Evolutionary conservation across 164 flowering plant species (phyloP).

Genomic region (Aristolochia contorta): DNA sequence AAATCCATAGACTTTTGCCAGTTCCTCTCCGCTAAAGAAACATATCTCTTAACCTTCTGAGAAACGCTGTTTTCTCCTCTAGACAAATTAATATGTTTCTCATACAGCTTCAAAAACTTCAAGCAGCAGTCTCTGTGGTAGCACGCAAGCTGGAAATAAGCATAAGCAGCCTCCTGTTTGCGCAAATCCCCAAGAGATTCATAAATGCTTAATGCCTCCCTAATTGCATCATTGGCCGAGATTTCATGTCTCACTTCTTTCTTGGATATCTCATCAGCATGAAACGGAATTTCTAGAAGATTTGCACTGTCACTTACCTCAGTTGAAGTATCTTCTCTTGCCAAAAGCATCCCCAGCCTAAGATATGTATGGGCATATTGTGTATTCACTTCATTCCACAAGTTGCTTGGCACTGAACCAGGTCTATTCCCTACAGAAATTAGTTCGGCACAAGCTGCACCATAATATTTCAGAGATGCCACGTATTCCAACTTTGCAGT

Average conservation of each 20-base stretch:
- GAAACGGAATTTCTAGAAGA: conserved; percentile 23
- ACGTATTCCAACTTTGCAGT: conserved; percentile 66
- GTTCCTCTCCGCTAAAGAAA: conserved; percentile 83
- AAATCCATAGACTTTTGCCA: conserved; percentile 84
- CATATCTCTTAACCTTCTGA: conserved; percentile 70
- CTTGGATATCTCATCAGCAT: conserved; percentile 23
- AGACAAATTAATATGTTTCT: conserved; percentile 20
- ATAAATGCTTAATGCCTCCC: conserved; percentile 76
- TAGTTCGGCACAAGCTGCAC: conserved; percentile 68
- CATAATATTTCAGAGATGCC: conserved; percentile 64
- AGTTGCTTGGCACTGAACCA: conserved; percentile 24
- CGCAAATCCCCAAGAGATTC: conserved; percentile 81
- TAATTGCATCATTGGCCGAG: conserved; percentile 87
- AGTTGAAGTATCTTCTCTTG: conserved; percentile 53
- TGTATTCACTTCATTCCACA: conserved; percentile 68
- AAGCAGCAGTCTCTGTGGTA: conserved; percentile 77
- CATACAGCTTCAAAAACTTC: conserved; percentile 43
- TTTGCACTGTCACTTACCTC: conserved; percentile 41
- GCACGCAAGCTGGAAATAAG: conserved; percentile 85
- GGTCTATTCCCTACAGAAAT: conserved; percentile 21
- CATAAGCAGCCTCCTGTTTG: conserved; percentile 90
- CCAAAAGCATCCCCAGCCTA: conserved; percentile 90
- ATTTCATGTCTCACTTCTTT: conserved; percentile 52
- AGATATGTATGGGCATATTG: conserved; percentile 88
- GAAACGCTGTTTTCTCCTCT: conserved; percentile 35